Conservation (phyloP, 148 eudicot genomes). For the Oxyria digyna region DNA sequence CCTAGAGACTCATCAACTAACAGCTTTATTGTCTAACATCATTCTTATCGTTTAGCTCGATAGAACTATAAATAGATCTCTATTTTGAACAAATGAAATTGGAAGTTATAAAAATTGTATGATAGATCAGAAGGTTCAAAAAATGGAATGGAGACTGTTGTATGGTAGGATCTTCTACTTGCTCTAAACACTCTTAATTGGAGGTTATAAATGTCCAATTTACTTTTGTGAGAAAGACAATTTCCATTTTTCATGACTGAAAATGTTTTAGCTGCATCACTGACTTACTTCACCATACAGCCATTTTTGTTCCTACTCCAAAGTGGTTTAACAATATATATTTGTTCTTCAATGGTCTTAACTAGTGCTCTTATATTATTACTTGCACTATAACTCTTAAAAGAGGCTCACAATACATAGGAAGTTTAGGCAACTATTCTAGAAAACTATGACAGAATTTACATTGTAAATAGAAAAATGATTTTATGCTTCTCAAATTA, state of each 20-base stretch:
- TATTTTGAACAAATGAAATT: not conserved
- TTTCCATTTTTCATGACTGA: not conserved
- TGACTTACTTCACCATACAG: not conserved
- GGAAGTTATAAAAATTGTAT: not conserved
- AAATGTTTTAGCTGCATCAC: not conserved
- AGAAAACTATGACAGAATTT: too few relatives aligned
- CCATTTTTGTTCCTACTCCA: not conserved
- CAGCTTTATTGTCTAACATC: too few relatives aligned
- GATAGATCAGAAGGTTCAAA: not conserved
- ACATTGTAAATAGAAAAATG: too few relatives aligned
- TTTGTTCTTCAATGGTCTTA: not conserved
- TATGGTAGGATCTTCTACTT: not conserved
- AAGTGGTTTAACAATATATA: not conserved
- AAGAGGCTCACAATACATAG: not conserved
- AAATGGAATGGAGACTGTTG: not conserved
- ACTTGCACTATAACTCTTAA: not conserved
- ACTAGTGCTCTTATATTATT: not conserved
- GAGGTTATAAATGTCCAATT: not conserved
- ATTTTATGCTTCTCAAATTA: too few relatives aligned
- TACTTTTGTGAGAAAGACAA: not conserved
- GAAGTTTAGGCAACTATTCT: too few relatives aligned
- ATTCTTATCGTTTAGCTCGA: not conserved
- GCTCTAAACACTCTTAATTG: not conserved
- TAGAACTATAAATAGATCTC: not conserved
- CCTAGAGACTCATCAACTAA: too few relatives aligned